phyloP scores from a whole-genome alignment of 1,284 basidiomycete species.

The Puccinia polysora region DNA sequence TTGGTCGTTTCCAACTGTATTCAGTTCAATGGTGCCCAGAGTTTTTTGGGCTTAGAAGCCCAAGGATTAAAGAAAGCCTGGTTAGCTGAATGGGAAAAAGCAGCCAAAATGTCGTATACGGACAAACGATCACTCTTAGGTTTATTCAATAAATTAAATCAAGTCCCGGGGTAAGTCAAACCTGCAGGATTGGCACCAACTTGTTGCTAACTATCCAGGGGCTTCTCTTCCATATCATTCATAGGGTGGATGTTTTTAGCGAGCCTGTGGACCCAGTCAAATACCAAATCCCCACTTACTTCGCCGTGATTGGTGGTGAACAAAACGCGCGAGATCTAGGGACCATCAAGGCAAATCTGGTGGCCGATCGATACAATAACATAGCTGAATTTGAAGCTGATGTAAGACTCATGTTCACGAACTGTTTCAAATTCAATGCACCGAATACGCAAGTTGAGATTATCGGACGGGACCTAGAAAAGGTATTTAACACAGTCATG shows the following conservation, averaged over 20 bases:
- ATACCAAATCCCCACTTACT: conserved; percentile 74
- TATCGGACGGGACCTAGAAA: conserved; percentile 53
- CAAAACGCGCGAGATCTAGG: conserved; percentile 82
- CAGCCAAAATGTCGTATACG: conserved; percentile 57
- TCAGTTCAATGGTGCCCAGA: conserved; percentile 77
- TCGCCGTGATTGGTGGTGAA: conserved; percentile 66
- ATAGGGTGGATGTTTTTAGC: conserved; percentile 20
- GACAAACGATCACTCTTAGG: conserved; percentile 12
- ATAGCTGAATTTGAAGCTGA: conserved; percentile 74
- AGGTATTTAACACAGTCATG: conserved; percentile 49
- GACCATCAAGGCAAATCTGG: conserved; percentile 75
- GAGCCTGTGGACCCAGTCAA: conserved; percentile 61
- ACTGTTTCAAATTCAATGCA: conserved; percentile 81
- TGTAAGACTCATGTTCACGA: conserved; percentile 74
- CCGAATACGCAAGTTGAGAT: conserved; percentile 68
- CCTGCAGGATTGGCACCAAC: not conserved
- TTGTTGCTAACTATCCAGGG: conserved; percentile 45
- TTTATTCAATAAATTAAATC: conserved; percentile 44
- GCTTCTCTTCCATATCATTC: too few species aligned
- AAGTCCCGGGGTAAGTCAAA: conserved; percentile 51
- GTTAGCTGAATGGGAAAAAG: conserved; percentile 80
- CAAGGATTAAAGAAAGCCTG: conserved; percentile 69
- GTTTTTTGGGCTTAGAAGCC: conserved; percentile 69
- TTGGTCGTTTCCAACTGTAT: conserved; percentile 74
- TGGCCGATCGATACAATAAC: conserved; percentile 73